Evolutionary conservation across 106 monocot genomes (phyloP).

Genomic region (Dendrobium chrysotoxum): DNA sequence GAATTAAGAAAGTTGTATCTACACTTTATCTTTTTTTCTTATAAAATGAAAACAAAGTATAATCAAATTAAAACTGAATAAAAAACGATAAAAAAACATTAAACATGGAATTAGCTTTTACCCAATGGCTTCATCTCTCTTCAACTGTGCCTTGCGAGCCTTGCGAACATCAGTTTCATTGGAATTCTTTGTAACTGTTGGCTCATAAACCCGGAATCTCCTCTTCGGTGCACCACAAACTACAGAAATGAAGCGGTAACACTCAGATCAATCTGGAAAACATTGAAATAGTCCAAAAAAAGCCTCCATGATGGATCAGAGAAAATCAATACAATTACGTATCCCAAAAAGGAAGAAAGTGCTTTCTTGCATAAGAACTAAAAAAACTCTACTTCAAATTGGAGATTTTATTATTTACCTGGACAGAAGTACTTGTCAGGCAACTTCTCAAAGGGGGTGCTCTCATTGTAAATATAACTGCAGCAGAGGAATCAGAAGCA

Average conservation of each 20-base stretch:
- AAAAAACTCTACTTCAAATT: neutral
- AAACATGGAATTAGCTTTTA: slow-evolving; percentile 7
- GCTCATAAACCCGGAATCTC: slow-evolving; percentile 58
- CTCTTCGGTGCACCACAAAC: slow-evolving; percentile 66
- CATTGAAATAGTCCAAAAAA: too few species aligned
- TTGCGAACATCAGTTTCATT: slow-evolving; percentile 46
- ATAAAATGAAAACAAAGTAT: neutral
- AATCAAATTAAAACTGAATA: neutral
- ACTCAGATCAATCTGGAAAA: too few species aligned
- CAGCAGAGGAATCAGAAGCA: slow-evolving; percentile 4
- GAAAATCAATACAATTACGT: neutral
- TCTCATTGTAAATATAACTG: slow-evolving; percentile 94
- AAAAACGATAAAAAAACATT: neutral
- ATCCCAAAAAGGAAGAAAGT: neutral
- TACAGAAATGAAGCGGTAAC: slow-evolving; percentile 3
- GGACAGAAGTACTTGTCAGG: slow-evolving; percentile 92
- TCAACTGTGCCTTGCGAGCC: slow-evolving; percentile 44
- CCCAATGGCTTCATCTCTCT: slow-evolving; percentile 62
- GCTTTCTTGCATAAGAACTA: neutral
- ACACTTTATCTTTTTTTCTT: neutral
- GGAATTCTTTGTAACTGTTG: slow-evolving; percentile 39
- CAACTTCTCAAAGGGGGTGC: slow-evolving; percentile 87
- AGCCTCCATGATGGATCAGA: too few species aligned
- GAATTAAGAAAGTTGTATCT: neutral
- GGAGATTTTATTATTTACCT: slow-evolving; percentile 23